Evolutionary conservation across 345 rosid species (phyloP).

Genomic region (Euphorbia tirucalli): DNA sequence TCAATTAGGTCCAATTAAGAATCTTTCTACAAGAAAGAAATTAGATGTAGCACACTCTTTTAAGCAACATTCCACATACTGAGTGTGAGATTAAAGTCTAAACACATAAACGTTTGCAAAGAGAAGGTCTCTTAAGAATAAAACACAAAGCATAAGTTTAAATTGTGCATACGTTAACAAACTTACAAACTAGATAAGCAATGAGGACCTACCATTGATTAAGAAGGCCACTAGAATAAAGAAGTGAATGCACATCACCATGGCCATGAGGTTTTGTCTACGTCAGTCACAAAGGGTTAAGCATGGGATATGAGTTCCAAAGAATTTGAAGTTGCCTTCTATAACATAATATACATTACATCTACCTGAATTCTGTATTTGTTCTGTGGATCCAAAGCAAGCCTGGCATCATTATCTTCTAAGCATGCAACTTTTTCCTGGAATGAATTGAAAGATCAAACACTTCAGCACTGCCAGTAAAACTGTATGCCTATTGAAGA

Average conservation of each 20-base stretch:
- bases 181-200: conserved; percentile 17
- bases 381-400: conserved; percentile 77
- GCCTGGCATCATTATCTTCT: conserved; percentile 87
- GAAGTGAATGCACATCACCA: conserved; percentile 93
- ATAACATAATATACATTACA: not conserved
- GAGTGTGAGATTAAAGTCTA: not conserved
- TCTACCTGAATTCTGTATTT: conserved; percentile 84
- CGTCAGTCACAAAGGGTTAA: conserved; percentile 24
- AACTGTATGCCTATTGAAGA: not conserved
- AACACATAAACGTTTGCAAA: not conserved
- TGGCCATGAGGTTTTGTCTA: conserved; percentile 99
- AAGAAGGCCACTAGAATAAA: conserved; percentile 82
- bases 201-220: conserved; percentile 50
- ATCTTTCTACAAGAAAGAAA: not conserved
- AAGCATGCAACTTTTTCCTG: conserved; percentile 99
- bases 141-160: conserved; percentile 6
- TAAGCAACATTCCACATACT: not conserved
- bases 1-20: not conserved
- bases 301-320: conserved; percentile 4
- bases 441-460: conserved; percentile 9
- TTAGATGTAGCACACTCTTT: not conserved
- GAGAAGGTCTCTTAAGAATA: not conserved
- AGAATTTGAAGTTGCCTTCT: not conserved
- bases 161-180: not conserved
- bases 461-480: conserved; percentile 2